Evolutionary conservation across 2,329 filamentous ascomycete species (phyloP).

Genomic region (Penicillium polonicum): DNA sequence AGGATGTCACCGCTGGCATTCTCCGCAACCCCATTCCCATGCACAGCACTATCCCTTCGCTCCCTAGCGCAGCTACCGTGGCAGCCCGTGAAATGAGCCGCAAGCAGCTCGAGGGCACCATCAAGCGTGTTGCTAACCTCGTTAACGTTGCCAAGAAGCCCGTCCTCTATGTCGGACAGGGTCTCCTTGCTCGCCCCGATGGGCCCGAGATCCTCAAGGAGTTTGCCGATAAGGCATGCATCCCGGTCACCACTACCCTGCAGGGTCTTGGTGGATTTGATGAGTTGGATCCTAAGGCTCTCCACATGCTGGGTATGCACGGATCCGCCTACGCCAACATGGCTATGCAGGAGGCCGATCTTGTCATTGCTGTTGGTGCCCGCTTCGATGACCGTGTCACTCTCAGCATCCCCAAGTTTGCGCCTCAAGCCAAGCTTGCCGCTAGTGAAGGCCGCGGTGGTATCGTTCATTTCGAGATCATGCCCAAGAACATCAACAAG

Average conservation of each 20-base stretch:
- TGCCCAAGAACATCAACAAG: constrained; percentile 99
- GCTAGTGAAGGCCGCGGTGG: constrained; percentile 83
- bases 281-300: constrained; percentile 86
- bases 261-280: constrained; percentile 91
- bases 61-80: constrained; percentile 82
- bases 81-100: constrained; percentile 71
- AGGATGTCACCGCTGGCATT: constrained; percentile 88
- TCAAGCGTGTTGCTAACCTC: constrained; percentile 74
- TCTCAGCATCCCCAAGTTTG: constrained; percentile 76
- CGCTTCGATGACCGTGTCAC: constrained; percentile 98
- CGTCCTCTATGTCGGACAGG: constrained; percentile 91
- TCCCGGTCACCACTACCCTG: constrained; percentile 93
- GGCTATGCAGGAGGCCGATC: constrained; percentile 93
- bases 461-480: constrained; percentile 96
- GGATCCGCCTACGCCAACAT: constrained; percentile 96
- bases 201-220: constrained; percentile 78
- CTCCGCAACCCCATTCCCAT: constrained; percentile 81
- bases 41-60: constrained; percentile 67
- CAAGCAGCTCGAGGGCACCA: constrained; percentile 70
- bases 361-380: constrained; percentile 90
- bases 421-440: constrained; percentile 80
- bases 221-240: constrained; percentile 83
- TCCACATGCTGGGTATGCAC: constrained; percentile 99
- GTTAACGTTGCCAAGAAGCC: constrained; percentile 91
- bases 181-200: constrained; percentile 75